Evolutionary conservation across 2,329 filamentous ascomycete species (phyloP).

Genomic region (Tolypocladium album): DNA sequence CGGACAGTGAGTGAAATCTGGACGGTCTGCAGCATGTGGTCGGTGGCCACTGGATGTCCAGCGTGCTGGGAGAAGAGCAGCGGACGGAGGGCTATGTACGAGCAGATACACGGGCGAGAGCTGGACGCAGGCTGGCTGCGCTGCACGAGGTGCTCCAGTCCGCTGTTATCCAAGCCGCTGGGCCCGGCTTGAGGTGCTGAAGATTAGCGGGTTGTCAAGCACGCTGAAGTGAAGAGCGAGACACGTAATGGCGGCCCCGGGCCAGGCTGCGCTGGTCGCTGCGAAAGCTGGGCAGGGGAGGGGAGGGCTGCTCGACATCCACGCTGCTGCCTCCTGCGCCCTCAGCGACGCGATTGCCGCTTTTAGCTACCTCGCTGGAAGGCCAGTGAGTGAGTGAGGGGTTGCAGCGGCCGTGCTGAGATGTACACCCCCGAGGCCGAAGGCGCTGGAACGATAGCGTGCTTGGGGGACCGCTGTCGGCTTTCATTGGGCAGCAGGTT

Average conservation of each 20-base stretch:
- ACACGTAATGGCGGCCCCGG: neutral
- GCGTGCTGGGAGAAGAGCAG: neutral
- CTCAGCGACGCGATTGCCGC: neutral
- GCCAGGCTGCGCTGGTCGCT: neutral
- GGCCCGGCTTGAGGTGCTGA: neutral
- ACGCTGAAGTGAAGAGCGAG: neutral
- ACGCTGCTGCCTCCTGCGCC: neutral
- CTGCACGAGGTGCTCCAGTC: neutral
- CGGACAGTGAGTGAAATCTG: neutral
- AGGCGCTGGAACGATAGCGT: slow-evolving; percentile 10
- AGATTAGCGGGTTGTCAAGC: neutral
- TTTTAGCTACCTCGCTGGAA: neutral
- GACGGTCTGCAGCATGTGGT: neutral
- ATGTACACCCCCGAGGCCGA: slow-evolving; percentile 9
- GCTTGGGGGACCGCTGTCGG: neutral
- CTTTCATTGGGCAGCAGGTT: neutral
- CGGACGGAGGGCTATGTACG: neutral
- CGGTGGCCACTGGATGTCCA: neutral
- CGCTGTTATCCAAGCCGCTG: neutral
- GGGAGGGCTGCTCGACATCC: too few relatives aligned
- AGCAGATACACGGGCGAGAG: neutral
- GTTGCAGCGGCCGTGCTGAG: slow-evolving; percentile 10
- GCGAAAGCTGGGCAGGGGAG: neutral
- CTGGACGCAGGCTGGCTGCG: neutral
- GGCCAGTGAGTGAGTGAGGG: neutral